Percentiles rank a stretch among this genome's conserved stretches.
Evolutionary conservation across 495 filamentous ascomycete genomes (phyloP).

Genomic region (Penicillium egyptiacum): DNA sequence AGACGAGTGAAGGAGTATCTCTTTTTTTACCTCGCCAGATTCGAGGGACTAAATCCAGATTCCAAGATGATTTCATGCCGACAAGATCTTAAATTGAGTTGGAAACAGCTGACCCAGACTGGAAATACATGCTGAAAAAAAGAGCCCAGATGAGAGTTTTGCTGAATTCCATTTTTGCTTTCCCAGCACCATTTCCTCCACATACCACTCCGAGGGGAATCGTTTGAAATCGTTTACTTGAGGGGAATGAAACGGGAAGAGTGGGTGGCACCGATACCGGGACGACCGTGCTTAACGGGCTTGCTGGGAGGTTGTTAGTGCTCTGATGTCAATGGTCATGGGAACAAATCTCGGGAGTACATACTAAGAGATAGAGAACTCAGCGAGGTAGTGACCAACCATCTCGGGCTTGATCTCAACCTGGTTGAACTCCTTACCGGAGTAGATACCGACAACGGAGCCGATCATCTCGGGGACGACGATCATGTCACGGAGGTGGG

Average conservation of each 20-base stretch:
- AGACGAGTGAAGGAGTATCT: conserved; percentile 19
- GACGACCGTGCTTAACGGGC: conserved; percentile 99
- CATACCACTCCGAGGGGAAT: conserved; percentile 46
- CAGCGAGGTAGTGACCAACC: conserved; percentile 98
- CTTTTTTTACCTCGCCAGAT: conserved; percentile 26
- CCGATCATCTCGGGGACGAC: conserved; percentile 99
- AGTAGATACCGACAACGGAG: conserved; percentile 96
- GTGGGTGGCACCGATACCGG: conserved; percentile 99
- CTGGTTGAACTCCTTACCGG: conserved; percentile 99
- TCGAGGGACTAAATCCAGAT: conserved; percentile 18
- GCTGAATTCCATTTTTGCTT: conserved; percentile 43
- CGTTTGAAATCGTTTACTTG: conserved; percentile 70
- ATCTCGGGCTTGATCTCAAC: conserved; percentile 99
- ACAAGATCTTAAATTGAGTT: conserved; percentile 53
- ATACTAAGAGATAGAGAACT: conserved; percentile 99
- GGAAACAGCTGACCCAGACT: conserved; percentile 49
- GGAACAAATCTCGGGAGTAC: conserved; percentile 47
- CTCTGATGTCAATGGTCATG: conserved; percentile 1
- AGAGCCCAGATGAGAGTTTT: conserved; percentile 34
- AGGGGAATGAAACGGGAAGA: conserved; percentile 99
- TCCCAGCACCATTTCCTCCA: conserved; percentile 44
- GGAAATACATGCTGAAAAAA: conserved; percentile 49
- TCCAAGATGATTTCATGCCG: conserved; percentile 39
- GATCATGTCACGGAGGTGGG: conserved; percentile 99
- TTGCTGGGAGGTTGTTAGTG: conserved; percentile 64